These are phyloP conservation scores for Arthrinium puccinioides DNA, from an alignment of 2,329 filamentous ascomycete species.

Conservation along the genomic window DNA sequence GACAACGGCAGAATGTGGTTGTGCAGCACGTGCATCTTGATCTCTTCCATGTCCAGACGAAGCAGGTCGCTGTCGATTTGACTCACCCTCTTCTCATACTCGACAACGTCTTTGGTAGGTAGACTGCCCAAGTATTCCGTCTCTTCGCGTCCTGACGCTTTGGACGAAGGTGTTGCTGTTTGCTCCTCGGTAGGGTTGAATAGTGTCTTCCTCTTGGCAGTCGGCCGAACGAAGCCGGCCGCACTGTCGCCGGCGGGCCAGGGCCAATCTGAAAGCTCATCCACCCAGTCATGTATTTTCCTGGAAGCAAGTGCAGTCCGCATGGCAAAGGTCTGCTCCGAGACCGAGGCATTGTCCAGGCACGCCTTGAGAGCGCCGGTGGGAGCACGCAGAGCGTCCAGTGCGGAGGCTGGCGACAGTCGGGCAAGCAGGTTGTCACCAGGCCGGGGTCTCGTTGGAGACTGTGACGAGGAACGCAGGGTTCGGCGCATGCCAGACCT, in stretches of 20 bases:
- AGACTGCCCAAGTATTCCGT: constrained; percentile 63
- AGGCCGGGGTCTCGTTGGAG: constrained; percentile 36
- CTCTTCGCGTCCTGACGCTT: constrained; percentile 19
- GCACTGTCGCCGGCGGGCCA: constrained; percentile 46
- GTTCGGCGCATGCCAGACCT: constrained; percentile 26
- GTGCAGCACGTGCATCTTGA: constrained; percentile 81
- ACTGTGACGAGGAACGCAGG: constrained; percentile 30
- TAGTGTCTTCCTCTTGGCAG: constrained; percentile 31
- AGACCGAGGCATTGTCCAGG: constrained; percentile 53
- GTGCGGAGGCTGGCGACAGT: constrained; percentile 52
- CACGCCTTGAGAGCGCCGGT: constrained; percentile 47
- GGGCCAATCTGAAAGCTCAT: constrained; percentile 58
- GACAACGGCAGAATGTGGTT: constrained; percentile 64
- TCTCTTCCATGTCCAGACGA: constrained; percentile 69
- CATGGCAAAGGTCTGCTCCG: constrained; percentile 65
- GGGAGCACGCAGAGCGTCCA: constrained; percentile 51
- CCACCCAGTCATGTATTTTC: constrained; percentile 65
- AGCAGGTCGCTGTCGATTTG: constrained; percentile 66
- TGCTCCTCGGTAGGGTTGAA: constrained; percentile 16
- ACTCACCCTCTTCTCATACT: constrained; percentile 66
- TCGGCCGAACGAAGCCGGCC: constrained; percentile 46
- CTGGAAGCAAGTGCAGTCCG: constrained; percentile 64
- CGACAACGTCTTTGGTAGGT: constrained; percentile 51
- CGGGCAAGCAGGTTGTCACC: constrained; percentile 54
- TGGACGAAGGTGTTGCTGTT: no score